phyloP scores from a whole-genome alignment of 73 alveolate species.

The Paramecium pentaurelia region DNA sequence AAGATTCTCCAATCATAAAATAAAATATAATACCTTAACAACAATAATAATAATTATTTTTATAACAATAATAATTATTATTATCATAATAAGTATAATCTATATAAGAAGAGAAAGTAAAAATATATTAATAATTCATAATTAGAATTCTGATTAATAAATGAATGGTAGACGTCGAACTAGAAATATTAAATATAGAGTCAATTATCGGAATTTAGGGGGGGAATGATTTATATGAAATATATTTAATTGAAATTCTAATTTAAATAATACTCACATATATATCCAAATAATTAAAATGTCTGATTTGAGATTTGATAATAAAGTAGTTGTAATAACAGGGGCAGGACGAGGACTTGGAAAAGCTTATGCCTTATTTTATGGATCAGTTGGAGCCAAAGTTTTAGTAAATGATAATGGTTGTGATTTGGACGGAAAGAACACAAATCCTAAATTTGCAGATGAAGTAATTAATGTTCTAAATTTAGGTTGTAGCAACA shows the following conservation, averaged over 20 bases:
- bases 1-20: background rate
- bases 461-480: background rate
- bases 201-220: constrained; percentile 29
- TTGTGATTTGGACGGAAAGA: constrained; percentile 64
- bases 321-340: constrained; percentile 77
- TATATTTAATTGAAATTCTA: background rate
- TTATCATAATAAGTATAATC: background rate
- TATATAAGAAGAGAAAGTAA: background rate
- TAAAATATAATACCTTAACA: background rate
- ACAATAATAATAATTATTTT: background rate
- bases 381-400: constrained; percentile 87
- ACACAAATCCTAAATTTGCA: background rate
- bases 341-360: constrained; percentile 95
- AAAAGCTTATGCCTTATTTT: constrained; percentile 74
- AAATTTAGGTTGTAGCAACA: constrained; percentile 78
- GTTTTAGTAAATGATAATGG: constrained; percentile 91
- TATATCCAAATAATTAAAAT: background rate
- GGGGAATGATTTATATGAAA: background rate
- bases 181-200: background rate
- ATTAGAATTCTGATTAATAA: constrained; percentile 13
- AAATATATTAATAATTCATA: background rate
- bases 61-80: background rate
- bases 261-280: background rate
- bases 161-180: background rate
- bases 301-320: constrained; percentile 50